These are phyloP conservation scores for Veloboletus limbatus DNA, from an alignment of 1,284 basidiomycete genomes.

Conservation along the genomic window DNA sequence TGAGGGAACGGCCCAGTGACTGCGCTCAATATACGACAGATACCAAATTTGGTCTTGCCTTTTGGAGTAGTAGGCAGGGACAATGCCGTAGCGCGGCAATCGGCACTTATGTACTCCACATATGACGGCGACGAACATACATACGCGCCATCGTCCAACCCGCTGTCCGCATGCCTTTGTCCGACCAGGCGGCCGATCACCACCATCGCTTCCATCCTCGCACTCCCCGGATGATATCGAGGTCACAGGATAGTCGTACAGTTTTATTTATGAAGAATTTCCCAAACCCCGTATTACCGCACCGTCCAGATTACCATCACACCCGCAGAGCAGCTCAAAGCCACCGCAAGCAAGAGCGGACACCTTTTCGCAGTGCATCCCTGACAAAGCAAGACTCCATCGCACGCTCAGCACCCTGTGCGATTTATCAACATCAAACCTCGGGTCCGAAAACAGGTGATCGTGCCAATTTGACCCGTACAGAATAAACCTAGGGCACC, in stretches of 20 bases:
- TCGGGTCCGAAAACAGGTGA: neutral
- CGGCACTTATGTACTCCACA: constrained; percentile 20
- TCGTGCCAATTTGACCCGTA: constrained; percentile 1
- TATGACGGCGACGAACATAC: no score
- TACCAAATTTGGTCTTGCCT: constrained; percentile 30
- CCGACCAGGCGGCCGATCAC: constrained; percentile 2
- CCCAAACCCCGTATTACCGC: constrained; percentile 9
- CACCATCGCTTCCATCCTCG: neutral
- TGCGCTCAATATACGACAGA: constrained; percentile 16
- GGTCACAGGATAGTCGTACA: constrained; percentile 3
- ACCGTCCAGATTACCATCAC: constrained; percentile 5
- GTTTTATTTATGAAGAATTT: constrained; percentile 11
- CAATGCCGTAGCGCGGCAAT: constrained; percentile 32
- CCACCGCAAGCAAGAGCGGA: neutral
- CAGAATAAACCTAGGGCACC: constrained; percentile 7
- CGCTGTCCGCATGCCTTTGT: no score
- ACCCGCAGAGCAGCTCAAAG: no score
- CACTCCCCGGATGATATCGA: neutral
- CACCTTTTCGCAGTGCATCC: neutral
- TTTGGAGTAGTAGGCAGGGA: constrained; percentile 19
- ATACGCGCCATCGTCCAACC: no score
- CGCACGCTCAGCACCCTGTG: neutral
- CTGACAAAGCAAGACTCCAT: neutral
- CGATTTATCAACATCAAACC: neutral
- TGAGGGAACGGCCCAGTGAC: neutral